Conservation (phyloP, 2,329 filamentous ascomycete genomes). For the Neoascochyta sp. region DNA sequence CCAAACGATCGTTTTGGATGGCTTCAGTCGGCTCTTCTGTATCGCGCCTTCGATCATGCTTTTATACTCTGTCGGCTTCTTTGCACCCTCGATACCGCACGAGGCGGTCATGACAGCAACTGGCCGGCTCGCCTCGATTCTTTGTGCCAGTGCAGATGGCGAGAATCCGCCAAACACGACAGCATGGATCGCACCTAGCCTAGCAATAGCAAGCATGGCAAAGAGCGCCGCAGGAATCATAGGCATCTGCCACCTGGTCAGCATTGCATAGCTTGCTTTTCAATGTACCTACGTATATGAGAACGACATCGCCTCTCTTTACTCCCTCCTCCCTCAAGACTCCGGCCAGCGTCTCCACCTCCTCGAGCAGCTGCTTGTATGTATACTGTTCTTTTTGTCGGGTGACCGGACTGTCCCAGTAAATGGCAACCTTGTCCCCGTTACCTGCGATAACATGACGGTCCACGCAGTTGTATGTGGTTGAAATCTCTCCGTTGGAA, state of each 20-base stretch:
- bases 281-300: too few species aligned
- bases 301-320: slow-evolving; percentile 75
- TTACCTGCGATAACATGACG: slow-evolving; percentile 75
- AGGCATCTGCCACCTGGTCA: too few species aligned
- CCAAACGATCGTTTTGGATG: slow-evolving; percentile 72
- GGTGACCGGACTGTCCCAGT: slow-evolving; percentile 86
- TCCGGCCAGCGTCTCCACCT: slow-evolving; percentile 78
- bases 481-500: slow-evolving; percentile 80
- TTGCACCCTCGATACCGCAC: slow-evolving; percentile 84
- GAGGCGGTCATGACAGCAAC: slow-evolving; percentile 79
- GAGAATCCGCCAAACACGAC: slow-evolving; percentile 95
- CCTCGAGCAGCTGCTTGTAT: slow-evolving; percentile 70
- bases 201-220: slow-evolving; percentile 75
- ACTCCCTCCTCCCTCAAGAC: slow-evolving; percentile 80
- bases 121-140: slow-evolving; percentile 78
- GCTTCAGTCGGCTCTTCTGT: slow-evolving; percentile 64
- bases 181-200: slow-evolving; percentile 82
- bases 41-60: slow-evolving; percentile 73
- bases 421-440: slow-evolving; percentile 70
- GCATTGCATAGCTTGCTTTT: too few species aligned
- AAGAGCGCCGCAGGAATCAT: slow-evolving; percentile 92
- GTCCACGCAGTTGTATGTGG: slow-evolving; percentile 88
- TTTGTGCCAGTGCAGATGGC: slow-evolving; percentile 73
- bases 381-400: slow-evolving; percentile 67
- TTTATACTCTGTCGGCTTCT: slow-evolving; percentile 71